Conservation (phyloP, 163 green algal species). For the Picocystis sp. region DNA sequence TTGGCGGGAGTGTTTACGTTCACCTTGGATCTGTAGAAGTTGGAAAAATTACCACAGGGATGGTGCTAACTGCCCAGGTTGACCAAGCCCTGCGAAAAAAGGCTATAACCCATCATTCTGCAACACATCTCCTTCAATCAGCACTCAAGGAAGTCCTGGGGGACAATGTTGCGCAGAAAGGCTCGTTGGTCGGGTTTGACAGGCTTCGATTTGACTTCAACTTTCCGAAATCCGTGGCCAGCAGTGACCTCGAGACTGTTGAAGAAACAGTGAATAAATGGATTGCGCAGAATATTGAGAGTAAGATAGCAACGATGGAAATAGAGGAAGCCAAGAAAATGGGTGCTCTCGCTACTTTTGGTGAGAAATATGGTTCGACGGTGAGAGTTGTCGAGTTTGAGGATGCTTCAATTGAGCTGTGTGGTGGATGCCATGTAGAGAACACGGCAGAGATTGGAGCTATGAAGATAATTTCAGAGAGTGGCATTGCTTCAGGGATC, state of each 20-base stretch:
- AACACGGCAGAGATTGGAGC: constrained; percentile 54
- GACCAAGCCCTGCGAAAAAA: constrained; percentile 31
- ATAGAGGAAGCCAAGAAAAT: constrained; percentile 54
- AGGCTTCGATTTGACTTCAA: constrained; percentile 84
- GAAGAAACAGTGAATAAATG: constrained; percentile 70
- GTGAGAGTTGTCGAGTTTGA: constrained; percentile 76
- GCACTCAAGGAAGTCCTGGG: constrained; percentile 50
- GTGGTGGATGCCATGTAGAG: constrained; percentile 50
- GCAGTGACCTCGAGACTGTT: constrained; percentile 39
- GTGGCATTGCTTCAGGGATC: constrained; percentile 60
- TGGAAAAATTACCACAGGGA: background rate
- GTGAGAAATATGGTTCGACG: constrained; percentile 76
- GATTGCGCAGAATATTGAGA: constrained; percentile 30
- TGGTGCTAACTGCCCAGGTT: constrained; percentile 33
- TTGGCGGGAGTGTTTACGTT: constrained; percentile 11
- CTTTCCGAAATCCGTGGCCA: constrained; percentile 9
- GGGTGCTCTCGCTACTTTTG: constrained; percentile 79
- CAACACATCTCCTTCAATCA: constrained; percentile 73
- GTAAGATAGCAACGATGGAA: constrained; percentile 21
- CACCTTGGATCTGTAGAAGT: background rate
- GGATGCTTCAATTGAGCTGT: constrained; percentile 65
- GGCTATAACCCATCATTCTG: constrained; percentile 49
- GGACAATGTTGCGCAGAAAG: constrained; percentile 62
- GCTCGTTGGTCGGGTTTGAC: constrained; percentile 44
- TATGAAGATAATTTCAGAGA: constrained; percentile 57